Evolutionary conservation across 208 protist species (phyloP).

Genomic region (Blechomonas ayalai): DNA sequence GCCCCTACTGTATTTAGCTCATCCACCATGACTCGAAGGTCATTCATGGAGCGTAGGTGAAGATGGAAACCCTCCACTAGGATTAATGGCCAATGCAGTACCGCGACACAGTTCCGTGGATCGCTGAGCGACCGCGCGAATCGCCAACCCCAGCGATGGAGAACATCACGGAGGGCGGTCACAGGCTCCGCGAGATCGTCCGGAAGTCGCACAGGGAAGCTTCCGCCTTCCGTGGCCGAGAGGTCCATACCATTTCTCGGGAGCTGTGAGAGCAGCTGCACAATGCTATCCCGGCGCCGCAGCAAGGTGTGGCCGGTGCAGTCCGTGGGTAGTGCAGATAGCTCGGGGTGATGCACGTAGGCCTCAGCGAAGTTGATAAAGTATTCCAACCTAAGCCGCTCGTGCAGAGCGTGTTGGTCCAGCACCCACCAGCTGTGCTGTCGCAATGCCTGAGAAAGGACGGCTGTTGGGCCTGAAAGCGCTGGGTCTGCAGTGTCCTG

Average conservation of each 20-base stretch:
- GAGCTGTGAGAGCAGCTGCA: not conserved
- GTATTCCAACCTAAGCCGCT: slow-evolving; percentile 64
- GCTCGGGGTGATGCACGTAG: slow-evolving; percentile 38
- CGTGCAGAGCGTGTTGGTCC: slow-evolving; percentile 78
- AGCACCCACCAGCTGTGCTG: slow-evolving; percentile 26
- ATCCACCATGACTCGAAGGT: slow-evolving; percentile 39
- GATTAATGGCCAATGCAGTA: slow-evolving; percentile 48
- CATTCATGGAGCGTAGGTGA: slow-evolving; percentile 19
- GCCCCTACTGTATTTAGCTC: slow-evolving; percentile 29
- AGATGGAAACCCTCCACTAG: slow-evolving; percentile 35
- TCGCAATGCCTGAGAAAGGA: too few species aligned
- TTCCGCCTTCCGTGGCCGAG: not conserved
- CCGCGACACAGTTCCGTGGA: slow-evolving; percentile 2
- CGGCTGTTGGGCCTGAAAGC: too few species aligned
- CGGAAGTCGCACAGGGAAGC: slow-evolving; percentile 20
- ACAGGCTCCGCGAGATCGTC: slow-evolving; percentile 28
- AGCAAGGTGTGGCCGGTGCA: not conserved
- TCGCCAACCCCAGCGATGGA: slow-evolving; percentile 65
- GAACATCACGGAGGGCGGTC: slow-evolving; percentile 15
- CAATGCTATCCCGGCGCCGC: not conserved
- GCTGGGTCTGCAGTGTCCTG: too few species aligned
- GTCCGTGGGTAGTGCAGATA: not conserved
- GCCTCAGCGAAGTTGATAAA: slow-evolving; percentile 61
- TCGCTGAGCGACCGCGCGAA: slow-evolving; percentile 14
- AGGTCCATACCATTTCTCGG: not conserved